Evolutionary conservation across 306 rosid species (phyloP).

Genomic region (Pachyrhizus erosus): DNA sequence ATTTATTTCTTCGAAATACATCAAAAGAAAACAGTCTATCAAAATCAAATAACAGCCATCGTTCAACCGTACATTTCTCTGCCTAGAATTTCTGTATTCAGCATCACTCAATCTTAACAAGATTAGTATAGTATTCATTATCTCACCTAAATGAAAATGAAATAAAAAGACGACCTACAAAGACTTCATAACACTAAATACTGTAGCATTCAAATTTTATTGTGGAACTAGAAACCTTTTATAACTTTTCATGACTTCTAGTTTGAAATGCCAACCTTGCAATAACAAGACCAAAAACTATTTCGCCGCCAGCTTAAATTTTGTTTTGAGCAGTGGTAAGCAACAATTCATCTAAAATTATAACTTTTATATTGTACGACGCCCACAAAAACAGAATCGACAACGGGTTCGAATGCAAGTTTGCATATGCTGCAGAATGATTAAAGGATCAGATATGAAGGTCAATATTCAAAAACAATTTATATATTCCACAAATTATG

Average conservation of each 20-base stretch:
- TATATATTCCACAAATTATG: constrained; percentile 39
- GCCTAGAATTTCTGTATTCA: neutral
- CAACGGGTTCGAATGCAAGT: neutral
- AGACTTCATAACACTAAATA: neutral
- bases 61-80: neutral
- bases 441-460: neutral
- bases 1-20: neutral
- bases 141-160: neutral
- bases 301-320: neutral
- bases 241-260: too few species aligned
- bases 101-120: neutral
- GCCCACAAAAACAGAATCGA: too few species aligned
- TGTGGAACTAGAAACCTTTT: too few species aligned
- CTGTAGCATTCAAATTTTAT: too few species aligned
- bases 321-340: neutral
- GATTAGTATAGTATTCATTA: neutral
- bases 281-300: neutral
- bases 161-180: neutral
- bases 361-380: neutral
- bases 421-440: neutral
- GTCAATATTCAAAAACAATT: neutral
- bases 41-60: neutral
- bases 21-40: too few species aligned
- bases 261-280: neutral
- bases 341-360: neutral